Base-by-base conservation (phyloP, 148 eudicot genomes). In the Bassia scoparia region DNA sequence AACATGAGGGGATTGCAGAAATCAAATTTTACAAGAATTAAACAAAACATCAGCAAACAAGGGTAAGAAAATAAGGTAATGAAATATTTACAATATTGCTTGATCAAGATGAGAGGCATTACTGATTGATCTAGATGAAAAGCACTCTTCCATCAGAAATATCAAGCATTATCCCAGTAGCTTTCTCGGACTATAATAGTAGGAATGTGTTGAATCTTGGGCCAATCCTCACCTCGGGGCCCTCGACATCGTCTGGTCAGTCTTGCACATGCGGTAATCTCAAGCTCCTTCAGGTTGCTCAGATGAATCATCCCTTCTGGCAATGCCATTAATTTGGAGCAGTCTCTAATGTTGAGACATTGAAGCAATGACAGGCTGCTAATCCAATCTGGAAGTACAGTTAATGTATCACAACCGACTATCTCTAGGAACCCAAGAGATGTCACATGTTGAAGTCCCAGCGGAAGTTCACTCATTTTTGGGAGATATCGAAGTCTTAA, bases 301-400 rank as follows among this genome's bases (percentile, higher is more conserved):
- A 62, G 46, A n/a, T 62, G 48, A 20, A 11, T 34, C 27, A 63
- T 34, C 17, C 29, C 67, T 34, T 37, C 7, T n/a, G 48, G 67
- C 67, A 63, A 63, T 35, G 24, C 67, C 67, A 21, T 21, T n/a
- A 37, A n/a, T 21, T 63, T 63, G 0, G 27, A 18, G 46, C 67
- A 63, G 18, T 63, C 48, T 63, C 67, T 63, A 35, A 63, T 63
- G 46, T 46, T 63, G 16, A 63, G 48, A n/a, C 27, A 63, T 34
- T 63, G 46, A 35, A 63, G 29, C 67, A 21, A 37, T 9, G 67
- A 63, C 26, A 37, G 48, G 46, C 67, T 21, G 67, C 67, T 21
- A 63, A 63, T 63, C 67, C 67, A 63, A 62, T 62, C 67, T 35
- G 67, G 67, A 62, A 62, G 67, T 62, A 38, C 41, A 7, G 67